A percentile compares a stretch with the other conserved stretches of the same genome.
Conservation (phyloP, 164 flowering plant species). For the Magnolia changhungtana region DNA sequence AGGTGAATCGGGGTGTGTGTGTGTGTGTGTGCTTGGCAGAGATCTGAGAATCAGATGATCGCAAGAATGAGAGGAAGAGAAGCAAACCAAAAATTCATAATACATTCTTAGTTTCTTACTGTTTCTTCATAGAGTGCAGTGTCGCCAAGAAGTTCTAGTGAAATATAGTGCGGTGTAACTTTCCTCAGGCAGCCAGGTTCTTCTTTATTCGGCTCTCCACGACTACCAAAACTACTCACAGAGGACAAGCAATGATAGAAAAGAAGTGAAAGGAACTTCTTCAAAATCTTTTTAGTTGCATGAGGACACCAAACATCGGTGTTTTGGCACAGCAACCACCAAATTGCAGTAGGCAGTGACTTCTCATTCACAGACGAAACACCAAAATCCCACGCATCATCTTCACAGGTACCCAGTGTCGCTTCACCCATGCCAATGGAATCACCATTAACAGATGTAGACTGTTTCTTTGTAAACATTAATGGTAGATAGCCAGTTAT, state of each 20-base stretch:
- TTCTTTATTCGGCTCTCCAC: constrained; percentile 5
- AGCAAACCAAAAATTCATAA: background rate
- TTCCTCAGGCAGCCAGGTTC: constrained; percentile 19
- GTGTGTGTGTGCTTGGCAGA: background rate
- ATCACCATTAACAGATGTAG: constrained; percentile 13
- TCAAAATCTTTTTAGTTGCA: constrained; percentile 61
- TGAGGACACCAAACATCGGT: constrained; percentile 77
- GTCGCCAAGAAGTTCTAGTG: constrained; percentile 53
- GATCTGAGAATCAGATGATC: background rate
- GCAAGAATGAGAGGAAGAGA: background rate
- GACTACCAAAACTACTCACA: constrained; percentile 12
- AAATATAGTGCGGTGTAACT: constrained; percentile 42
- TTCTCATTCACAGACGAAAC: constrained; percentile 41
- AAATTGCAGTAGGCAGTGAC: constrained; percentile 57
- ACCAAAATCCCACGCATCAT: constrained; percentile 46
- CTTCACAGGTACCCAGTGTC: constrained; percentile 11
- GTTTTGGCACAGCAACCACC: constrained; percentile 76
- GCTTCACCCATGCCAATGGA: constrained; percentile 8
- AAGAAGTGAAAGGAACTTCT: constrained; percentile 53
- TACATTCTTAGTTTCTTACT: constrained; percentile 41
- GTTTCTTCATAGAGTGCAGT: constrained; percentile 60
- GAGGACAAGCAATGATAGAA: constrained; percentile 32
- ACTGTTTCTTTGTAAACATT: constrained; percentile 21
- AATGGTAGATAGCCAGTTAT: constrained; percentile 34
- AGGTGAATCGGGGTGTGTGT: background rate